These are phyloP conservation scores for Acacia pycnantha DNA, from an alignment of 331 rosid genomes.

Conservation along the genomic window DNA sequence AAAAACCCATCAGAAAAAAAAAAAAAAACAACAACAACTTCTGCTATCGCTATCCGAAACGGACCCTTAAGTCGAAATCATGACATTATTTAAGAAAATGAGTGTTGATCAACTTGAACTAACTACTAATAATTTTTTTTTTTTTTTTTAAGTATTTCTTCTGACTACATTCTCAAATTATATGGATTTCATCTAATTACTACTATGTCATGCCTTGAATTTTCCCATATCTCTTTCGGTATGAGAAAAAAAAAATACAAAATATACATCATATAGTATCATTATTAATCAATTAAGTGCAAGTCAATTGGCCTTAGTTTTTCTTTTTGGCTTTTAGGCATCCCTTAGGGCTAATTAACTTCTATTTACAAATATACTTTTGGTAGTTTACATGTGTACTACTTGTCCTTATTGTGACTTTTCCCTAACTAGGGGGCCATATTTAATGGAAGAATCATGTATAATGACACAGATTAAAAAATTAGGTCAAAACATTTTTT, in stretches of 20 bases:
- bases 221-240: no score
- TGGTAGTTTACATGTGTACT: not conserved
- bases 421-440: constrained; percentile 22
- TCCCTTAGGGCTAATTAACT: constrained; percentile 27
- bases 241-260: not conserved
- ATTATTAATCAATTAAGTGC: not conserved
- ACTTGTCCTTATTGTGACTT: constrained; percentile 2
- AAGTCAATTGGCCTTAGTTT: not conserved
- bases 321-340: constrained; percentile 20
- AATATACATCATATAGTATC: not conserved
- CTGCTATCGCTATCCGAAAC: no score
- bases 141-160: no score
- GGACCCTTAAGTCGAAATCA: no score
- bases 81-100: no score
- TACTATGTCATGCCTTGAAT: no score
- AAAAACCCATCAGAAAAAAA: no score
- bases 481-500: not conserved
- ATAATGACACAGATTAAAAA: not conserved
- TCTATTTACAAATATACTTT: not conserved
- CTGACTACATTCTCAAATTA: no score
- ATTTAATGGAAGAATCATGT: not conserved
- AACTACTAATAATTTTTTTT: no score
- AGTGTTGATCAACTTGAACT: no score
- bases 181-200: no score
- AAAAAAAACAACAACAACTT: no score